Base-by-base conservation (phyloP, 2,329 filamentous ascomycete genomes). In the Diaporthe citrichinensis region DNA sequence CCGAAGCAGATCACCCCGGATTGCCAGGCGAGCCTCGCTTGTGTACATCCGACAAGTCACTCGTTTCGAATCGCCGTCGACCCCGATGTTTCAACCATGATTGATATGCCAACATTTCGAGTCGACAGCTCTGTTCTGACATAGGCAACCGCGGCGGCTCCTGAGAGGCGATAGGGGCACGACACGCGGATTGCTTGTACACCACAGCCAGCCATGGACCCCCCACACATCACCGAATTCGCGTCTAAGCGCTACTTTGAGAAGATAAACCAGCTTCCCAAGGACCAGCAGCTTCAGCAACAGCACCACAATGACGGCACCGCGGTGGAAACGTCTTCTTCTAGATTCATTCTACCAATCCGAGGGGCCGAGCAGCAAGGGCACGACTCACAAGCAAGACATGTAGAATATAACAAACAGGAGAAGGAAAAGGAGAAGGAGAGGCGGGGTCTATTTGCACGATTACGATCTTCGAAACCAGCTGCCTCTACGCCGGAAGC, bases 211-310 rank as follows among this genome's bases (percentile, higher is more conserved):
- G 83, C 83, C 80, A 92, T 92, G 90, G 91, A 92, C 78, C 90
- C 89, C 80, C 87, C 88, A 79, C 91, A 92, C 78, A 87, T 91
- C 77, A 92, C 91, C 76, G 91, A 93, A 82, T 93, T 93, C 84
- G 91, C 90, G 77, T 93, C 91, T 59, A 87, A 90, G 82, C 89
- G 89, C 78, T 93, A 92, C 81, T 91, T 92, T 78, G 88, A 88
- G 73, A 93, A 93, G 83, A 82, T 92, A 76, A 87, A 85, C 74
- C 89, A 91, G 83, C 87, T 85, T 79, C 89, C 84, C 81, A 87
- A 86, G 81, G 84, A 88, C 41, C 86, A 84, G 78, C 84, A 84
- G 25, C 86, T 87, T 78, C 81, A 84, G 78, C 84, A 85, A 74
- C 80, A 77, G 53, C 78, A 84, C 77, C 76, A 73, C 10, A 62